Evolutionary conservation across 1,284 basidiomycete species (phyloP).

Genomic region (Boletus semigastroideus): DNA sequence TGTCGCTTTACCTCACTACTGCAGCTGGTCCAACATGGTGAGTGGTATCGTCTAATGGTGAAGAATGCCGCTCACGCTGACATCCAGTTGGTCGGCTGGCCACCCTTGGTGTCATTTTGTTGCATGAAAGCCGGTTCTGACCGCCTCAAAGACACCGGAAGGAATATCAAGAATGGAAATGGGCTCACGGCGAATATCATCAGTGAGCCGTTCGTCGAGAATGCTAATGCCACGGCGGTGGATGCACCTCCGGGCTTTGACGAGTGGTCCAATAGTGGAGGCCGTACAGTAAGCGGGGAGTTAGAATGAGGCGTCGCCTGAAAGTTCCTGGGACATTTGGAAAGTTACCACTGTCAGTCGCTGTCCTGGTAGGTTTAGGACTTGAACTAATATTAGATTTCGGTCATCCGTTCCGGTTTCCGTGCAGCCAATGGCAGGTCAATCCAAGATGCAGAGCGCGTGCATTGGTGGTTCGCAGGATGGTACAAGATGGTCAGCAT

Average conservation of each 20-base stretch:
- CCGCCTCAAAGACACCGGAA: slow-evolving; percentile 53
- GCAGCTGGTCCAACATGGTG: slow-evolving; percentile 49
- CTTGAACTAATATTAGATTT: no score
- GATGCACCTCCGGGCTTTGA: slow-evolving; percentile 57
- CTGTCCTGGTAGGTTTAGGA: no score
- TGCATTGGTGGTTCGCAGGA: no score
- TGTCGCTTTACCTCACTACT: slow-evolving; percentile 2
- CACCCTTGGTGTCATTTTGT: slow-evolving; percentile 59
- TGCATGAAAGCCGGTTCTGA: slow-evolving; percentile 33
- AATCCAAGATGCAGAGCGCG: no score
- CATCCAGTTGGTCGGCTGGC: slow-evolving; percentile 45
- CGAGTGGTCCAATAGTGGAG: slow-evolving; percentile 52
- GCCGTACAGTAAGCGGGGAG: neutral
- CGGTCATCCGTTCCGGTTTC: no score
- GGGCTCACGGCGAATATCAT: slow-evolving; percentile 72
- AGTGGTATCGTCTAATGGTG: neutral
- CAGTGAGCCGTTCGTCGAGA: slow-evolving; percentile 66
- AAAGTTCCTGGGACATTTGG: neutral
- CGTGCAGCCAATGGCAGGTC: no score
- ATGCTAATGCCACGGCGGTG: slow-evolving; percentile 60
- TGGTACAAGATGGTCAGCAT: neutral
- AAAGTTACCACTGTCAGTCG: no score
- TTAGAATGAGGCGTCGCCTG: neutral
- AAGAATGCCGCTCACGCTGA: neutral
- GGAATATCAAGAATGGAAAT: slow-evolving; percentile 58